Conservation (phyloP, 2,329 filamentous ascomycete species). For the Exophiala spinifera region DNA sequence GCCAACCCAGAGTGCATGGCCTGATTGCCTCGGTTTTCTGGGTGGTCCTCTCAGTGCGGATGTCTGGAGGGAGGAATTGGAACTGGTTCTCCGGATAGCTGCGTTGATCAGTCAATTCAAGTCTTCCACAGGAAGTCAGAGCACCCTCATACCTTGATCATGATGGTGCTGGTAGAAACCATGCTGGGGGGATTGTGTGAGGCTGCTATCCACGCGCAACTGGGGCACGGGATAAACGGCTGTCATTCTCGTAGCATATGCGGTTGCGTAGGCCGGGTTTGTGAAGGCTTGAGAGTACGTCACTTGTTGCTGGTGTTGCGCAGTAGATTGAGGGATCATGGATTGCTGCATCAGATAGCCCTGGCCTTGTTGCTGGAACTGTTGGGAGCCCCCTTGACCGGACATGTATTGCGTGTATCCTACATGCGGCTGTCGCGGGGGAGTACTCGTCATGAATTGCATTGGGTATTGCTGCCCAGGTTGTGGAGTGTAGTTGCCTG, state of each 20-base stretch:
- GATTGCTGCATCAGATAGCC: conserved; percentile 17
- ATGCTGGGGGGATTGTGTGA: conserved; percentile 5
- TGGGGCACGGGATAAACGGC: conserved; percentile 22
- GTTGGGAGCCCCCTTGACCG: conserved; percentile 5
- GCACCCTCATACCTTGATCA: conserved; percentile 18
- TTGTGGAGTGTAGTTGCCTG: conserved; percentile 16
- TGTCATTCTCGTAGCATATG: conserved; percentile 11
- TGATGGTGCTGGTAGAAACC: conserved; percentile 17
- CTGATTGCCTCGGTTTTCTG: conserved; percentile 66
- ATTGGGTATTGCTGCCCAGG: conserved; percentile 27
- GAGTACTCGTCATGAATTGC: conserved; percentile 24
- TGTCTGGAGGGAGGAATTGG: conserved; percentile 30
- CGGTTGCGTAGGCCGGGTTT: conserved; percentile 3
- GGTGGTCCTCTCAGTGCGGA: conserved; percentile 59
- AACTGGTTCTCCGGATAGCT: conserved; percentile 25
- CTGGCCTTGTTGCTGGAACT: conserved; percentile 15
- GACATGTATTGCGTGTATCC: conserved; percentile 16
- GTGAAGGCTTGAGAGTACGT: conserved; percentile 14
- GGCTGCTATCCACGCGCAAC: conserved; percentile 20
- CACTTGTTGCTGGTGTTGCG: conserved; percentile 13
- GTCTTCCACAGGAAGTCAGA: not conserved
- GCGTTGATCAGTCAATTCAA: conserved; percentile 1
- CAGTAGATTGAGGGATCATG: conserved; percentile 7
- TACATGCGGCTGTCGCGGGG: conserved; percentile 22
- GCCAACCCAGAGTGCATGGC: conserved; percentile 92